Evolutionary conservation across 202 grass and related monocot genomes (phyloP).

Genomic region (Digitaria exilis): DNA sequence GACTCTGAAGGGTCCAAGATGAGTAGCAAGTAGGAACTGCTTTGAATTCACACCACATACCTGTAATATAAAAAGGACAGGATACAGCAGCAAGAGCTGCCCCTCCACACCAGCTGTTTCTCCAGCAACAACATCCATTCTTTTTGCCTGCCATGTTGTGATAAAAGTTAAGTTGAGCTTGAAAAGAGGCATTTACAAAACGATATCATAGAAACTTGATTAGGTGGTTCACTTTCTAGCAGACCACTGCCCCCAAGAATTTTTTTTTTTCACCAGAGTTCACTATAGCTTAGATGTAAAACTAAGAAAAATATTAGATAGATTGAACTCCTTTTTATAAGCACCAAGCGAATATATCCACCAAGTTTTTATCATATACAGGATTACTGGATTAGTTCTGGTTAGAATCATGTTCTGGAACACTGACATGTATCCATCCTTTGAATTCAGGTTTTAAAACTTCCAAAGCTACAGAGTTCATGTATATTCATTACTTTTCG

Average conservation of each 20-base stretch:
- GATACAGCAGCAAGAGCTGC: slow-evolving; percentile 87
- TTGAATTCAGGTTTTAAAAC: not conserved
- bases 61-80: slow-evolving; percentile 94
- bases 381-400: not conserved
- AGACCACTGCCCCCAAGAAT: not conserved
- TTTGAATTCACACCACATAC: slow-evolving; percentile 36
- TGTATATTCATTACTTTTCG: not conserved
- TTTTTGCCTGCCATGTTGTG: slow-evolving; percentile 75
- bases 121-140: slow-evolving; percentile 98
- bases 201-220: not conserved
- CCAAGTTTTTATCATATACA: slow-evolving; percentile 7
- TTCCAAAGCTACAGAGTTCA: slow-evolving; percentile 1
- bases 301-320: not conserved
- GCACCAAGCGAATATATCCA: not conserved
- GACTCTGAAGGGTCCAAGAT: slow-evolving; percentile 11
- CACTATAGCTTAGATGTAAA: slow-evolving; percentile 2
- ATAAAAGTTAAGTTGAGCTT: not conserved
- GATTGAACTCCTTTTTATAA: slow-evolving; percentile 9
- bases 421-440: slow-evolving; percentile 9
- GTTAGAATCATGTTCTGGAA: not conserved
- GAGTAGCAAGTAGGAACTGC: slow-evolving; percentile 1
- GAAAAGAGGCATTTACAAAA: not conserved
- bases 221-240: not conserved
- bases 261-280: not conserved
- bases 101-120: slow-evolving; percentile 98